Conservation (phyloP, 495 filamentous ascomycete genomes). For the Penicillium tannophilum region DNA sequence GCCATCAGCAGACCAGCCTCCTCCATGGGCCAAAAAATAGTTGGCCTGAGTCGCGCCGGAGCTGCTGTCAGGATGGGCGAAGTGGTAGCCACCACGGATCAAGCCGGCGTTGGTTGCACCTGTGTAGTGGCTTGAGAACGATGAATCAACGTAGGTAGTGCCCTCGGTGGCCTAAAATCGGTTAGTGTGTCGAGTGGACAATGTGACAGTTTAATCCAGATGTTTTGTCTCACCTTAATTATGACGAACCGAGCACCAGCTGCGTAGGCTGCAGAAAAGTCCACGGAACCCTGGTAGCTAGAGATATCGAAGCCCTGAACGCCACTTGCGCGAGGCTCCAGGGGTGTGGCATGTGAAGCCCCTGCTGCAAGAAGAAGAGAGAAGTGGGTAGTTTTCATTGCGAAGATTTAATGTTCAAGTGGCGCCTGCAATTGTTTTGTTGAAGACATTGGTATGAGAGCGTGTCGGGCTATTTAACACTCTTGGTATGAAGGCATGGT, state of each 20-base stretch:
- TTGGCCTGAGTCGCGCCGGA: slow-evolving; percentile 57
- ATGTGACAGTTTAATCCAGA: not conserved
- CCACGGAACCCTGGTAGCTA: slow-evolving; percentile 57
- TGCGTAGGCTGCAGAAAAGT: slow-evolving; percentile 58
- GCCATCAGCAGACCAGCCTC: slow-evolving; percentile 63
- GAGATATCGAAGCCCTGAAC: slow-evolving; percentile 70
- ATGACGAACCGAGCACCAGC: slow-evolving; percentile 67
- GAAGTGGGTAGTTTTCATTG: slow-evolving; percentile 19
- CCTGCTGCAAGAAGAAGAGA: slow-evolving; percentile 20
- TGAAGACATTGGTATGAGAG: not conserved
- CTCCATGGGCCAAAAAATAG: slow-evolving; percentile 62
- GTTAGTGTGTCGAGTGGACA: not conserved
- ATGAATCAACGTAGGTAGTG: slow-evolving; percentile 52
- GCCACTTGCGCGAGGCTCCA: slow-evolving; percentile 39
- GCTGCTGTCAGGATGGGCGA: slow-evolving; percentile 55
- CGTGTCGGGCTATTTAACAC: not conserved
- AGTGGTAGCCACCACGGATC: slow-evolving; percentile 67
- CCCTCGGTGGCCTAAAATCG: slow-evolving; percentile 61
- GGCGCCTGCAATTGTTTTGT: not conserved
- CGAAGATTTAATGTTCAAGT: not conserved
- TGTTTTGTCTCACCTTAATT: slow-evolving; percentile 54
- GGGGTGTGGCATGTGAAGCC: slow-evolving; percentile 22
- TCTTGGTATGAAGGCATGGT: not conserved
- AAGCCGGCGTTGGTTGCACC: slow-evolving; percentile 57
- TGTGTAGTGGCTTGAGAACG: slow-evolving; percentile 57